Percentiles rank a stretch among this genome's conserved stretches.
Evolutionary conservation across 768 basidiomycete species (phyloP).

Genomic region (Phlegmacium glaucopus): DNA sequence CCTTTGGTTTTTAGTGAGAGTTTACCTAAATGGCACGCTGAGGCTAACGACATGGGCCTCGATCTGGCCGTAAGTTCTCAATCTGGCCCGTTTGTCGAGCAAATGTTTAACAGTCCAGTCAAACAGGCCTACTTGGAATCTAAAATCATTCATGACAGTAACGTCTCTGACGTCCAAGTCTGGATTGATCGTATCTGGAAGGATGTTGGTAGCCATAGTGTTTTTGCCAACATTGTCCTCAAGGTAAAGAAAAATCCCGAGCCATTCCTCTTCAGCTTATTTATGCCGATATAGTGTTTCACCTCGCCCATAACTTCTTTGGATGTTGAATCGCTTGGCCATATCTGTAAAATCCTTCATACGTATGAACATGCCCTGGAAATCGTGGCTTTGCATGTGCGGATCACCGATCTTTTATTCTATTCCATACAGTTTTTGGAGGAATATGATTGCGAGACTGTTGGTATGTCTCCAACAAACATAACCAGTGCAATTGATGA

Average conservation of each 20-base stretch:
- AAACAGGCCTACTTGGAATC: constrained; percentile 52
- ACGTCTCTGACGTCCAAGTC: constrained; percentile 30
- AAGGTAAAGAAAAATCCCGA: constrained; percentile 40
- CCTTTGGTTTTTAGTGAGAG: constrained; percentile 47
- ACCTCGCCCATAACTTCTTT: constrained; percentile 43
- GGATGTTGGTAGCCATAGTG: constrained; percentile 54
- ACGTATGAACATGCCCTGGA: constrained; percentile 59
- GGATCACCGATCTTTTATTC: constrained; percentile 61
- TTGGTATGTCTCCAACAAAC: constrained; percentile 47
- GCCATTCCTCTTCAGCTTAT: constrained; percentile 1
- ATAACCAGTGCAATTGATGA: not conserved
- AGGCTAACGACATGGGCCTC: constrained; percentile 55
- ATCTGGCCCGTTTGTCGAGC: not conserved
- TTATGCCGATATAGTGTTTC: constrained; percentile 47
- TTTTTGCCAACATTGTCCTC: constrained; percentile 52
- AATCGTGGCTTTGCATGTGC: constrained; percentile 64
- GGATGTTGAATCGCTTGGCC: constrained; percentile 69
- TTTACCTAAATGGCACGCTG: constrained; percentile 46
- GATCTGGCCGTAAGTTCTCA: constrained; percentile 50
- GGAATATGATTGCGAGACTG: constrained; percentile 76
- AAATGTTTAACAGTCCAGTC: constrained; percentile 10
- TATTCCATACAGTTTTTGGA: constrained; percentile 61
- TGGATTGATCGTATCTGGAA: constrained; percentile 47
- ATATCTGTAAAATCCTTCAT: constrained; percentile 66
- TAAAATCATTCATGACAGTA: constrained; percentile 51